Evolutionary conservation across 2,329 filamentous ascomycete species (phyloP).

Genomic region (Setomelanomma holmii): DNA sequence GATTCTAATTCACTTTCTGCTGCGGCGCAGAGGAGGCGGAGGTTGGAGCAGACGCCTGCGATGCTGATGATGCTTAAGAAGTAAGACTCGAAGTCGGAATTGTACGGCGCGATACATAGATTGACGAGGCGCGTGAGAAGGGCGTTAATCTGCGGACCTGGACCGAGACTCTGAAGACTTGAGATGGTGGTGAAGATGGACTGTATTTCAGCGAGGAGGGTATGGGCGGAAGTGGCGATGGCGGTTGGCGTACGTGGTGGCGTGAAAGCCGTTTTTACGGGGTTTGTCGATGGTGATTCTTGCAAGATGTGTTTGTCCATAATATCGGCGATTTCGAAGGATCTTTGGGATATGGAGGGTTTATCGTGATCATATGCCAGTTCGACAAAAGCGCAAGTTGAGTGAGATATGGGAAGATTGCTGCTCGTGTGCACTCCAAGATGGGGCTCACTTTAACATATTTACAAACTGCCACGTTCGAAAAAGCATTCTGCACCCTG

Average conservation of each 20-base stretch:
- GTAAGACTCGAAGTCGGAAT: conserved; percentile 22
- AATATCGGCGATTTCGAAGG: too few relatives aligned
- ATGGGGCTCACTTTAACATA: too few relatives aligned
- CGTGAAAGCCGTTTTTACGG: conserved; percentile 10
- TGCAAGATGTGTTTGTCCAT: too few relatives aligned
- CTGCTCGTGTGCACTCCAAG: not conserved
- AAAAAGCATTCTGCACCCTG: not conserved
- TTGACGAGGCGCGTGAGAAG: conserved; percentile 48
- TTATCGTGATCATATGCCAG: too few relatives aligned
- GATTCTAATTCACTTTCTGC: conserved; percentile 57
- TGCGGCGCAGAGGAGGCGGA: conserved; percentile 53
- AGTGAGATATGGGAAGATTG: not conserved
- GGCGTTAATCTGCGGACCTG: conserved; percentile 41
- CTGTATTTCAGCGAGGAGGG: conserved; percentile 28
- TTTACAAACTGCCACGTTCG: not conserved
- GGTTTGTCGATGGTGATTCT: not conserved
- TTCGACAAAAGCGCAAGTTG: not conserved
- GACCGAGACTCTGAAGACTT: conserved; percentile 33
- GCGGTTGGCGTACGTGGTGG: conserved; percentile 35
- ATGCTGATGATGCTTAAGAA: conserved; percentile 44
- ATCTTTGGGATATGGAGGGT: too few relatives aligned
- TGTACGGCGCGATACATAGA: conserved; percentile 42
- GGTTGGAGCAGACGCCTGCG: conserved; percentile 41
- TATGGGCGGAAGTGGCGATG: conserved; percentile 21
- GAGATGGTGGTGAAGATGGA: conserved; percentile 23